Evolutionary conservation across 108 stramenopile species (phyloP), one percentile per base, ranked within the genome.

Genomic region (Epithemia pelagica): DNA sequence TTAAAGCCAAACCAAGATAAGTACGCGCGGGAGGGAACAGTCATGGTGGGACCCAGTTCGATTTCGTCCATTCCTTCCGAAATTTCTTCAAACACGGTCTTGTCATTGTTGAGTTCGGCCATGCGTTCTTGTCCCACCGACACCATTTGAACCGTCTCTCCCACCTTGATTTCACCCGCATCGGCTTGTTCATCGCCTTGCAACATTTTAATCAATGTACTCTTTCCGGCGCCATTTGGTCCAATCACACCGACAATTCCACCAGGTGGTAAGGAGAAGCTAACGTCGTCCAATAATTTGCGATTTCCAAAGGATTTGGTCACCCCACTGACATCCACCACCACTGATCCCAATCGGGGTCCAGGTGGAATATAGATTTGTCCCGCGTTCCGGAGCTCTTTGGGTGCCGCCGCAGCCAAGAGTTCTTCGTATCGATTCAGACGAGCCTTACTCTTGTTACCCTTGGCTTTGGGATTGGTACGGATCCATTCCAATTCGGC

Each of bases 361-460:
- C 95, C 96, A 0, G 95, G 96, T 8, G 97, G 96, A 58, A 98
- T 98, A 68, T 90, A 96, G 54, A 98, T 98, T 63, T 89, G 88
- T 31, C 92, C 95, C 27, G 81, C 75, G 61, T 78, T 86, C 24
- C 89, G 73, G 61, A 93, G 27, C 31, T 92, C 90, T 29, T 61
- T 66, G 10, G 91, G 82, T 3, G 91, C 87, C 25, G 94, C 87
- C 27, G 92, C 86, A 7, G 78, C 52, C 66, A 96, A 66, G 18
- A 97, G 69, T 65, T 94, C 91, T 46, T 97, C 96, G 76, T 96
- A 98, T 54, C 90, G 74, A 31, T 82, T 83, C 23, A 96, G 74
- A 28, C 97, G 89, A 7, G 96, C 94, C 68, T 96, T 96, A 25
- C 76, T 79, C 74, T 96, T 96, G 56, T 80, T 88, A 1, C 90